Evolutionary conservation across 768 basidiomycete genomes (phyloP), one percentile per base, ranked within the genome.

Genomic region (Rhizopogon rudus): DNA sequence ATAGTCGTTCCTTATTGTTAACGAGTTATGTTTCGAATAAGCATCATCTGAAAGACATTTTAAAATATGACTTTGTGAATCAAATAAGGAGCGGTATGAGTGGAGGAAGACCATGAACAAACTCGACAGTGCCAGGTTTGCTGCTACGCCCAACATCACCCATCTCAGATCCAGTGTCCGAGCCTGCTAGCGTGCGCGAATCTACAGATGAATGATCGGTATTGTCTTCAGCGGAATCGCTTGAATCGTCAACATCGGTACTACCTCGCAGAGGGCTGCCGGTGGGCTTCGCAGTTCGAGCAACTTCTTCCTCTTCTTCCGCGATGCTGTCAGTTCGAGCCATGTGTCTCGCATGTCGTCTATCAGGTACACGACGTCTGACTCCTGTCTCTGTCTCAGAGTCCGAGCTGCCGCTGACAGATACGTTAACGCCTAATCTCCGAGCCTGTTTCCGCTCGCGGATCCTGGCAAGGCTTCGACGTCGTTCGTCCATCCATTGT

Each of bases 401-500:
- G 22, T 61, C 58, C 9, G 41, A 52, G 33, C 54, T 60, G 28
- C 44, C 0, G 3, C 51, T 43, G n/a, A 52, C 42, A 13, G 68
- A 60, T 44, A 63, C 60, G 40, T 56, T 51, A 51, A 71, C 49
- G 5, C 68, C 68, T 65, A 69, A 59, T 29, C 69, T 55, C 28
- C 69, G 69, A 9, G 69, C 69, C 29, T 65, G 58, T 57, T 70
- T 70, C 40, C 69, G 66, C 50, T 70, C 70, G 9, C 52, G 67
- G 53, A 70, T 67, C 46, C 58, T 62, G 39, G 68, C 58, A 25
- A 70, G 63, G 48, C 70, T 72, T 50, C 59, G 14, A 25, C 67
- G 70, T 20, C 69, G 70, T 37, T 70, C 69, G 17, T 70, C 69
- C 69, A 70, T 70, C 70, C 69, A 70, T 25, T 68, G 61, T 0